Evolutionary conservation across 495 filamentous ascomycete genomes (phyloP), one percentile per base, ranked within the genome.

Genomic region (Trichoderma gamsii): DNA sequence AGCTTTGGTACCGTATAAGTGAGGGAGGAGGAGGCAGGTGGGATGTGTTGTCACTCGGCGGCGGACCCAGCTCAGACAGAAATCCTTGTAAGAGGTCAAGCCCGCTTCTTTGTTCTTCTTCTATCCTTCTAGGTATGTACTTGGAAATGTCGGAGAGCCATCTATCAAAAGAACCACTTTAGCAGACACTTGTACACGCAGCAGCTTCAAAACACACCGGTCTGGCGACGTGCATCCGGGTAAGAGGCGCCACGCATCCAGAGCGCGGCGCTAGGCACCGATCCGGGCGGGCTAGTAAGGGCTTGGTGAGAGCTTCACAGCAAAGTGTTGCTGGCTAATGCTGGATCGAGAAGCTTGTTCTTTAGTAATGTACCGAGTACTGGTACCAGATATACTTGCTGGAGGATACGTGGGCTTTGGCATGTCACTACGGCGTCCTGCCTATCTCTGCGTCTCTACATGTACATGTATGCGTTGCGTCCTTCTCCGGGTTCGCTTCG

Each of bases 91-190:
- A 25, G 4, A 38, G 7, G 7, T 7, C 4, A 38, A 38, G 35
- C 8, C 49, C 49, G 49, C 56, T 56, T 61, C 56, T 61, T 61
- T 61, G 23, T 61, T 11, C 56, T 61, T 32, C 27, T 61, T 32
- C 16, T 61, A 15, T 56, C n/a, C 56, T 13, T 61, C 56, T 16
- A 15, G 4, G 15, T n/a, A 11, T n/a, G n/a, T n/a, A 13, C 9
- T 25, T 32, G 1, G 9, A 23, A 23, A 11, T 9, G 21, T 25
- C 51, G n/a, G n/a, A 25, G 51, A 0, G 9, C 56, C 23, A 7
- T 29, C 29, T 29, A 29, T 32, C 27, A 18, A 61, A 61, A 61
- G 9, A 25, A 7, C 56, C 23, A 21, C 23, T 15, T 61, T 23
- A n/a, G 1, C 7, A 1, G 49, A 21, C 18, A 9, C n/a, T 23